Conservation (phyloP, 441 rosid genomes). For the Gossypium davidsonii region DNA sequence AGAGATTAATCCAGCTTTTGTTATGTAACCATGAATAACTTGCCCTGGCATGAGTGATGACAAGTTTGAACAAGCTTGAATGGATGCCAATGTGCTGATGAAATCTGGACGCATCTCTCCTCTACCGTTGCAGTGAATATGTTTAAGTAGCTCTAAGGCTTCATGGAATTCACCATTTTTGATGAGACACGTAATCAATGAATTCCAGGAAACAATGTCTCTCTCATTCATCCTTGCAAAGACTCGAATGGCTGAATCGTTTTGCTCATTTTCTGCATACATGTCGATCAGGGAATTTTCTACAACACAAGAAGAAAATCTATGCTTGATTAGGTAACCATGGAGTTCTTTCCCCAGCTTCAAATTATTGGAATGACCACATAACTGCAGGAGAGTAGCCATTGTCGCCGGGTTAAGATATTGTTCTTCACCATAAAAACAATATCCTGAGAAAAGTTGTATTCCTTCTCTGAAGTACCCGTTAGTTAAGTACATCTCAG, state of each 20-base stretch:
- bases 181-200: constrained; percentile 13
- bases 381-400: constrained; percentile 16
- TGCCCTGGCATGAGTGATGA: constrained; percentile 21
- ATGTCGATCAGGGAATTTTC: constrained; percentile 16
- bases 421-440: background rate
- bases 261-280: constrained; percentile 9
- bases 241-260: constrained; percentile 4
- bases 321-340: constrained; percentile 15
- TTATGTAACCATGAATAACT: constrained; percentile 27
- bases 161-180: constrained; percentile 16
- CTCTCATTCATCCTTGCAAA: constrained; percentile 8
- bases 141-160: constrained; percentile 14
- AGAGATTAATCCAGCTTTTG: constrained; percentile 17
- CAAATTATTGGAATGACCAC: background rate
- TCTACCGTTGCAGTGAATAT: background rate
- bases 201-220: constrained; percentile 30
- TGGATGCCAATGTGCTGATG: constrained; percentile 15
- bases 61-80: constrained; percentile 17
- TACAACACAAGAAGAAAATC: background rate
- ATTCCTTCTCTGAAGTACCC: constrained; percentile 14
- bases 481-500: constrained; percentile 15
- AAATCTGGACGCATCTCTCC: constrained; percentile 15
- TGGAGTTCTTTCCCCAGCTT: constrained; percentile 15
- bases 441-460: background rate
- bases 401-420: constrained; percentile 13